These are phyloP conservation scores for Pichia cabralensis DNA, from an alignment of 805 yeast genomes.

Conservation along the genomic window DNA sequence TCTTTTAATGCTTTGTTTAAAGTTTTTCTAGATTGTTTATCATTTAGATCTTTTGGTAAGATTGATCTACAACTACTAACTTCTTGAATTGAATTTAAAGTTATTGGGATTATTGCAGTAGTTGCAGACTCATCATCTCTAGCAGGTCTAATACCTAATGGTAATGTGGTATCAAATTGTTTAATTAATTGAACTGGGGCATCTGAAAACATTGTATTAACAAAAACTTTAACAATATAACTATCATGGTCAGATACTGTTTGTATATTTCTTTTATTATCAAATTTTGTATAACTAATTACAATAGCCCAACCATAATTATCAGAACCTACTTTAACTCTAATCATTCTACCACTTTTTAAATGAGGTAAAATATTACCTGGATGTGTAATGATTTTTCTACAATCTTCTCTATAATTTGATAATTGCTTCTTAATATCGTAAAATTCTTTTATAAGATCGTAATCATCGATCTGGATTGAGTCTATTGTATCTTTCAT, in stretches of 20 bases:
- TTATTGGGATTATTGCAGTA: constrained; percentile 75
- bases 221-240: constrained; percentile 77
- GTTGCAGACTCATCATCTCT: constrained; percentile 57
- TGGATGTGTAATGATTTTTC: constrained; percentile 84
- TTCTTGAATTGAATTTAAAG: constrained; percentile 62
- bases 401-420: constrained; percentile 62
- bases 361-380: constrained; percentile 73
- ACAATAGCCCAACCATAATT: constrained; percentile 98
- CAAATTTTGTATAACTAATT: constrained; percentile 52
- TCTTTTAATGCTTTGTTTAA: constrained; percentile 67
- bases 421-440: constrained; percentile 67
- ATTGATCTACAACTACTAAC: constrained; percentile 75
- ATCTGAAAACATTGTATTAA: constrained; percentile 67
- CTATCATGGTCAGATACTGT: constrained; percentile 78
- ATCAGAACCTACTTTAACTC: constrained; percentile 47
- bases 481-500: constrained; percentile 38
- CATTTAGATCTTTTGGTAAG: constrained; percentile 67
- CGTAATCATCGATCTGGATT: constrained; percentile 64
- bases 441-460: constrained; percentile 67
- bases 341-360: constrained; percentile 80
- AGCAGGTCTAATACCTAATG: constrained; percentile 86
- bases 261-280: constrained; percentile 39
- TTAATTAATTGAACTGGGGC: constrained; percentile 78
- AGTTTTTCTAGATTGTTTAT: constrained; percentile 46
- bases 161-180: constrained; percentile 66